These are phyloP conservation scores for Kodamaea kakaduensis DNA, from an alignment of 805 yeast genomes.

Conservation along the genomic window DNA sequence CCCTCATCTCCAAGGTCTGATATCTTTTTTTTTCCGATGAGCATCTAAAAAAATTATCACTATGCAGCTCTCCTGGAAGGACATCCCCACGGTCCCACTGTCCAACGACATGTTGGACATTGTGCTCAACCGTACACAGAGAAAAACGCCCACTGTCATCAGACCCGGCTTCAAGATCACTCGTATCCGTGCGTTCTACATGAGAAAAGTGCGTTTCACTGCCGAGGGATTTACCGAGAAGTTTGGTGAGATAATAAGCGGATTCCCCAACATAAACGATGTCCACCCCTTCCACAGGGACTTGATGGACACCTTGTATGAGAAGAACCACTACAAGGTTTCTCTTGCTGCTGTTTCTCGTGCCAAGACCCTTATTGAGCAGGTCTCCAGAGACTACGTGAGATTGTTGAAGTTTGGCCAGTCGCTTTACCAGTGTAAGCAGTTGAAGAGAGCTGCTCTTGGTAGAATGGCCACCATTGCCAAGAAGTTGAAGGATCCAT, in stretches of 20 bases:
- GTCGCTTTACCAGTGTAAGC: slow-evolving; percentile 97
- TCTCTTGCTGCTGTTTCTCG: slow-evolving; percentile 92
- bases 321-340: slow-evolving; percentile 96
- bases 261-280: slow-evolving; percentile 95
- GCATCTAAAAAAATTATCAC: slow-evolving; percentile 12
- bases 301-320: slow-evolving; percentile 95
- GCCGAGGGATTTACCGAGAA: slow-evolving; percentile 95
- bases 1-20: too few species aligned
- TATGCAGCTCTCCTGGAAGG: slow-evolving; percentile 98
- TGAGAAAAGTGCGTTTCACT: slow-evolving; percentile 96
- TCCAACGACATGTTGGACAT: slow-evolving; percentile 93
- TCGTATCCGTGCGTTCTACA: slow-evolving; percentile 94
- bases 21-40: slow-evolving; percentile 5
- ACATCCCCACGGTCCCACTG: slow-evolving; percentile 91
- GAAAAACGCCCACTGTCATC: slow-evolving; percentile 98
- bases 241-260: slow-evolving; percentile 75
- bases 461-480: slow-evolving; percentile 99
- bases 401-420: slow-evolving; percentile 95
- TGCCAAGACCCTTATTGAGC: slow-evolving; percentile 92
- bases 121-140: slow-evolving; percentile 93
- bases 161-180: slow-evolving; percentile 95
- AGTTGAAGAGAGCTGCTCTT: slow-evolving; percentile 94
- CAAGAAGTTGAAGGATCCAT: slow-evolving; percentile 92
- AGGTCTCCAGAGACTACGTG: slow-evolving; percentile 92
- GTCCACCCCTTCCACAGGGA: slow-evolving; percentile 98